A percentile compares a stretch with the other conserved stretches of the same genome.
These are phyloP conservation scores for Fusarium sororula DNA, from an alignment of 2,329 filamentous ascomycete species.

Conservation along the genomic window DNA sequence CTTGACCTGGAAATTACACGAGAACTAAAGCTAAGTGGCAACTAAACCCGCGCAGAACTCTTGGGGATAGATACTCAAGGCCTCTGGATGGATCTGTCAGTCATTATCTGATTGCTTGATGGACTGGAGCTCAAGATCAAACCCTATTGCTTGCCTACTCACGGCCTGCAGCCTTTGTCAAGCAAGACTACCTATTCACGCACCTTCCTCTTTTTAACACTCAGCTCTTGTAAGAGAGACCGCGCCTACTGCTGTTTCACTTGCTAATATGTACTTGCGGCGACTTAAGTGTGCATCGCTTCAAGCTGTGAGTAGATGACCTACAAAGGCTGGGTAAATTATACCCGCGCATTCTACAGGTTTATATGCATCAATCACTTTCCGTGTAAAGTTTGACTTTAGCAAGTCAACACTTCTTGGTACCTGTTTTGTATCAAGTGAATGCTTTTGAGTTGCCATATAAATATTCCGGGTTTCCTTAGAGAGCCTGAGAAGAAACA, in stretches of 20 bases:
- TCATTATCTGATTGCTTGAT: not conserved
- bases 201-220: too few species aligned
- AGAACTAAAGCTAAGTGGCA: not conserved
- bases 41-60: not conserved
- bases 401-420: not conserved
- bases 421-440: not conserved
- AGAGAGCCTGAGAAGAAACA: not conserved
- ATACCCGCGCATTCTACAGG: too few species aligned
- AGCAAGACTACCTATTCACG: not conserved
- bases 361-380: too few species aligned
- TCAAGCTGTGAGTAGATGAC: not conserved
- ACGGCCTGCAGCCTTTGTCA: not conserved
- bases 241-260: not conserved
- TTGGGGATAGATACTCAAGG: accelerated
- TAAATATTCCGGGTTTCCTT: not conserved
- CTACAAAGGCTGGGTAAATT: not conserved
- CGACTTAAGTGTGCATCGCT: not conserved
- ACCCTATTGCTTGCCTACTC: not conserved
- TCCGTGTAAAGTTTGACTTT: not conserved
- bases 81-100: not conserved
- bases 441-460: not conserved
- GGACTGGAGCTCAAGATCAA: not conserved
- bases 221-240: not conserved
- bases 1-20: not conserved
- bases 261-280: not conserved